These are phyloP conservation scores for Boletus rubropictus DNA, from an alignment of 768 basidiomycete species.

Conservation along the genomic window DNA sequence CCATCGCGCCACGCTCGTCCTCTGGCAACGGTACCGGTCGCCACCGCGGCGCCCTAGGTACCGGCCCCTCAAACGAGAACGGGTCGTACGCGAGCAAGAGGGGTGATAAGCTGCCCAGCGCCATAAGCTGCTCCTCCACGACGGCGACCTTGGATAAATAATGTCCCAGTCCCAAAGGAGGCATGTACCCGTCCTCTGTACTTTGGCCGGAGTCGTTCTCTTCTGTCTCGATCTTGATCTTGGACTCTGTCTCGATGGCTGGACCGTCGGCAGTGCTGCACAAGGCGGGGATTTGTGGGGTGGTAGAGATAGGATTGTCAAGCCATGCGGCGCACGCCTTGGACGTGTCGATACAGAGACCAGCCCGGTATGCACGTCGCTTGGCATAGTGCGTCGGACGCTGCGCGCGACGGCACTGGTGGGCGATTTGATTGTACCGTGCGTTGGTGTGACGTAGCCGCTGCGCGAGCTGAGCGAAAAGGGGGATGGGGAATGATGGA, in stretches of 20 bases:
- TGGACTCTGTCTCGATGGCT: no score
- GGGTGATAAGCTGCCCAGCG: not conserved
- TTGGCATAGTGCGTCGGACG: slow-evolving; percentile 43
- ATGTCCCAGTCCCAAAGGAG: not conserved
- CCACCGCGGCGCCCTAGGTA: slow-evolving; percentile 25
- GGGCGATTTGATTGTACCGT: slow-evolving; percentile 36
- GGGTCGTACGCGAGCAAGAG: no score
- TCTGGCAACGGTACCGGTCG: slow-evolving; percentile 17
- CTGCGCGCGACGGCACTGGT: slow-evolving; percentile 31
- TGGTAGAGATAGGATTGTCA: slow-evolving; percentile 31
- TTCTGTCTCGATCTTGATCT: not conserved
- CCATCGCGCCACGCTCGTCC: slow-evolving; percentile 2
- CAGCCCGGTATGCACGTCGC: slow-evolving; percentile 39
- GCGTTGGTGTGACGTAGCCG: slow-evolving; percentile 42
- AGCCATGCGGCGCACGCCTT: slow-evolving; percentile 35
- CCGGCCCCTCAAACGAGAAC: no score
- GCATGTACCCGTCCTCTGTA: not conserved
- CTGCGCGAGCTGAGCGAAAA: slow-evolving; percentile 33
- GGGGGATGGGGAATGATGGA: slow-evolving; percentile 19
- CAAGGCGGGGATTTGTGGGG: no score
- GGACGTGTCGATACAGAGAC: slow-evolving; percentile 40
- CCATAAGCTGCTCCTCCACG: not conserved
- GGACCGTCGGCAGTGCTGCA: not conserved
- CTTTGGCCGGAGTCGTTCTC: not conserved
- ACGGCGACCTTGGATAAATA: not conserved